Conservation (phyloP, 768 basidiomycete genomes). For the Russula vinacea region DNA sequence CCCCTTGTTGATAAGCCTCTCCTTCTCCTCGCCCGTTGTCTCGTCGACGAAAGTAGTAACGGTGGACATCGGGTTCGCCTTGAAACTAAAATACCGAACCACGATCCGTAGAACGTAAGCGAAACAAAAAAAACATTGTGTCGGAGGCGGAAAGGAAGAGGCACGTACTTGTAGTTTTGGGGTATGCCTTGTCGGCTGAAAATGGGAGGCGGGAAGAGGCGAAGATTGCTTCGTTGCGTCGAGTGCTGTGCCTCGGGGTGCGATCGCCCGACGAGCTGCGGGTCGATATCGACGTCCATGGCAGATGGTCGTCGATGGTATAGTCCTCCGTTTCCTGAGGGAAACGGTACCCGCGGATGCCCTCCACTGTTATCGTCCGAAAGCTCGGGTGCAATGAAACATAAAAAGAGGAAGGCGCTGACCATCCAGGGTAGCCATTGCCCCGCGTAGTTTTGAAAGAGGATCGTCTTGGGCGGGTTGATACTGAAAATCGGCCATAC, state of each 20-base stretch:
- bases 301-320: constrained; percentile 38
- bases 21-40: constrained; percentile 76
- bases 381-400: not conserved
- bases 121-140: no score
- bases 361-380: constrained; percentile 52
- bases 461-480: constrained; percentile 72
- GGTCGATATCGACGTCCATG: constrained; percentile 49
- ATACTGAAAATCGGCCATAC: constrained; percentile 93
- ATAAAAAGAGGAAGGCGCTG: constrained; percentile 28
- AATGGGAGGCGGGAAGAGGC: constrained; percentile 83
- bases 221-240: constrained; percentile 53
- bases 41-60: constrained; percentile 63
- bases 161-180: constrained; percentile 71
- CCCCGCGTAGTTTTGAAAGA: constrained; percentile 59
- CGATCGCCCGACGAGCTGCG: constrained; percentile 35
- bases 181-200: constrained; percentile 82
- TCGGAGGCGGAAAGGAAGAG: not conserved
- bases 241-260: constrained; percentile 22
- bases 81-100: constrained; percentile 51
- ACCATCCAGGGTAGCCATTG: constrained; percentile 86
- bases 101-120: not conserved
- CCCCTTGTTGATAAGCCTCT: constrained; percentile 78
- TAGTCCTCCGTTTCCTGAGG: constrained; percentile 68
- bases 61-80: constrained; percentile 72
- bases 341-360: constrained; percentile 66